Evolutionary conservation across 2,329 filamentous ascomycete species (phyloP), one percentile per base, ranked within the genome.

Genomic region (Chrysosphaeria jannelii): DNA sequence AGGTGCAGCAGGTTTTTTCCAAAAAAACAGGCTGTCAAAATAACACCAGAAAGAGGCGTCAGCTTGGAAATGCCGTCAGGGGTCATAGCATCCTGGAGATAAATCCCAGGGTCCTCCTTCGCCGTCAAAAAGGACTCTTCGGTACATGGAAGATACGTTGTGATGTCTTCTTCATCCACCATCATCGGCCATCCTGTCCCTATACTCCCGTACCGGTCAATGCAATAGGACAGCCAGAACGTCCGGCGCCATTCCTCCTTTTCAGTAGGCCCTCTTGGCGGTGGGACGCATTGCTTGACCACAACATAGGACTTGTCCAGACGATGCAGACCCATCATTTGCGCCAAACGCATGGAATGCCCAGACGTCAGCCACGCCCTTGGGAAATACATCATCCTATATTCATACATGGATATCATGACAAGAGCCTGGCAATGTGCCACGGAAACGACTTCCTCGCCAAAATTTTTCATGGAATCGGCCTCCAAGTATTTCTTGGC

Each of bases 141-240:
- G 1, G 68, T 69, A 2, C 69, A 50, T 3, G 85, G 85, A 13
- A 97, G 50, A 33, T 78, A 70, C 13, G 78, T 88, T 47, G 71
- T 53, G 33, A 93, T 74, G 48, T 97, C 85, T 38, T 58, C 61
- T 45, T 97, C 85, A 32, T 93, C 81, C 25, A 93, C 61, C 1
- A 60, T 65, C 72, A 93, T 81, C 1, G 85, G 85, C 85, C 85
- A 93, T 5, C 85, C 85, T 3, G 85, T 93, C 16, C 85, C 85
- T 27, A 91, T 85, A 36, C 78, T 91, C 5, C 78, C 74, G 44
- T 90, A 93, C 24, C 85, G 63, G 38, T 93, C 85, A 30, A 78
- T 51, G 34, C 69, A 76, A 37, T 90, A 93, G 4, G 71, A 62
- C 63, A 85, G 69, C 85, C 85, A 97, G 34, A 93, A 93, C 0